Base-by-base conservation (phyloP, 169 alveolate genomes). In the Neospora caninum region DNA sequence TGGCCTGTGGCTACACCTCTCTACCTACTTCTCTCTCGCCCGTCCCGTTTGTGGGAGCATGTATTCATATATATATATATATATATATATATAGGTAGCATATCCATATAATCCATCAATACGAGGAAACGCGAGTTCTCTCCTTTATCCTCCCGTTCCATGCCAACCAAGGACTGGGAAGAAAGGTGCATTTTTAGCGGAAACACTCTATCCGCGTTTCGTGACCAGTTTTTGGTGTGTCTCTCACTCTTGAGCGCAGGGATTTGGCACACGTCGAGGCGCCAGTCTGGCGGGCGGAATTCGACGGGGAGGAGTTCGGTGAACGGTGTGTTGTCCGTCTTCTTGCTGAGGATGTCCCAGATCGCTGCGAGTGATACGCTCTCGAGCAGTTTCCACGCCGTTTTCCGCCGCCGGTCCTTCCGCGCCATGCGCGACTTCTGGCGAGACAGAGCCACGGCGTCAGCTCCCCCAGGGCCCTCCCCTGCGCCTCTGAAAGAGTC, bases 341-440 rank as follows among this genome's bases (percentile, higher is more conserved):
- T 64, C n/a, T 22, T 64, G 73, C n/a, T 64, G 16, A 64, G 73
- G 73, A 64, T 64, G 73, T 64, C 73, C 73, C 73, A 64, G 73
- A 64, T 64, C 34, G 73, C 73, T 29, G 73, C 16, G 73, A 64
- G 73, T 1, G 73, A 64, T 9, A 64, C 73, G 31, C 20, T 64
- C 73, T 64, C 73, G n/a, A 64, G 73, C 73, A 64, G 73, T 29
- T 64, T 64, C 73, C 73, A 64, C 73, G 73, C 73, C 34, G 73
- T 27, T 22, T 22, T 64, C 20, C 73, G 73, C 73, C n/a, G 4
- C 20, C 73, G 4, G 31, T 64, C 73, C n/a, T 64, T 64, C 73
- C 73, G 16, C n/a, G 73, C 73, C 73, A 64, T 9, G 31, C 73
- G 4, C 73, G 73, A 64, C 73, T 64, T 64, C 7, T 64, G 73